These are phyloP conservation scores for Scheffersomyces segobiensis DNA, from an alignment of 1,139 yeast species.

Conservation along the genomic window DNA sequence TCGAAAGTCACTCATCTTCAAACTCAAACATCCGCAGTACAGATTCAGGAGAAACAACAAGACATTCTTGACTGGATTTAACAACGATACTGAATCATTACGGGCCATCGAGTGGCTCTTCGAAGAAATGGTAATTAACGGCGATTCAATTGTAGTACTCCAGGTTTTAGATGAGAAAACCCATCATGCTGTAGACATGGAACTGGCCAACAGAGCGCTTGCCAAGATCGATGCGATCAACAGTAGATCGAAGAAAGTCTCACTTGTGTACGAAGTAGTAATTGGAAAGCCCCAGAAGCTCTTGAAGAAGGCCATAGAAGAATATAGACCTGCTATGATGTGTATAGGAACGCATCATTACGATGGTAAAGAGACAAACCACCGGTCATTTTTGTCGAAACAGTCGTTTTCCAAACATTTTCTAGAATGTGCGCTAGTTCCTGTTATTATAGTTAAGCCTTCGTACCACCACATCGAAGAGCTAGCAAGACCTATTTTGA, in stretches of 20 bases:
- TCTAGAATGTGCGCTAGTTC: slow-evolving; percentile 65
- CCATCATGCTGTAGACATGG: slow-evolving; percentile 27
- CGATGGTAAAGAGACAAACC: slow-evolving; percentile 24
- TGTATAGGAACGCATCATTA: slow-evolving; percentile 60
- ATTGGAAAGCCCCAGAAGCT: slow-evolving; percentile 62
- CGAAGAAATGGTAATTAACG: slow-evolving; percentile 61
- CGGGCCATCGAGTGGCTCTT: slow-evolving; percentile 67
- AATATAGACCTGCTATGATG: slow-evolving; percentile 65
- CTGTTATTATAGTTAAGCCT: slow-evolving; percentile 69
- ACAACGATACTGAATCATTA: slow-evolving; percentile 56
- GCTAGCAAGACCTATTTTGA: slow-evolving; percentile 24
- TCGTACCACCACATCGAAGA: slow-evolving; percentile 40
- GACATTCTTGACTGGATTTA: slow-evolving; percentile 63
- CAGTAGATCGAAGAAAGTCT: slow-evolving; percentile 45
- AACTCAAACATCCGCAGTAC: slow-evolving; percentile 58
- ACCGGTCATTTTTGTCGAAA: slow-evolving; percentile 46
- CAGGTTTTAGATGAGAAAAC: slow-evolving; percentile 55
- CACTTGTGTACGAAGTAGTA: slow-evolving; percentile 59
- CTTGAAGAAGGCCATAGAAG: slow-evolving; percentile 55
- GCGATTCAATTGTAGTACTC: slow-evolving; percentile 63
- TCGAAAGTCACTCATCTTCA: slow-evolving; percentile 50
- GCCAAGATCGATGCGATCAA: slow-evolving; percentile 49
- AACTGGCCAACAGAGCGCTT: slow-evolving; percentile 33
- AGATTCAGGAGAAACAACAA: slow-evolving; percentile 57
- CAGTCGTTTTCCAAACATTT: slow-evolving; percentile 61